Evolutionary conservation across 257 asterid genomes (phyloP).

Genomic region (Voacanga thouarsii): DNA sequence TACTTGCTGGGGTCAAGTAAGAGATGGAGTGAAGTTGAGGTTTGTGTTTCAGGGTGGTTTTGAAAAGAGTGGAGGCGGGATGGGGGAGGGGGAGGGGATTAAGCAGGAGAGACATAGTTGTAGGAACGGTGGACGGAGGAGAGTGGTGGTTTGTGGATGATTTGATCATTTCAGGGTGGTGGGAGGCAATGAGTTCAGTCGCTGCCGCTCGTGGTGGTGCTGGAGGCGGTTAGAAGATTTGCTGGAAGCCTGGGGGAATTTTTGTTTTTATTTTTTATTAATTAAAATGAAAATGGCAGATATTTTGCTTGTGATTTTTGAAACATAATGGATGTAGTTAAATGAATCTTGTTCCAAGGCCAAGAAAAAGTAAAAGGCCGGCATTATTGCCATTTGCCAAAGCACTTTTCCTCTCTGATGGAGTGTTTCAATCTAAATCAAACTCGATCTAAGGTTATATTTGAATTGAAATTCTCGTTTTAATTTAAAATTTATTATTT

Average conservation of each 20-base stretch:
- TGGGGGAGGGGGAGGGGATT: neutral
- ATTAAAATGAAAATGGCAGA: neutral
- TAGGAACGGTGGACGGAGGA: neutral
- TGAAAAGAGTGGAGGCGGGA: constrained; percentile 1
- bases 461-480: too few species aligned
- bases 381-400: too few species aligned
- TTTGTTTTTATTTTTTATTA: too few species aligned
- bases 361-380: too few species aligned
- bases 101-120: constrained; percentile 14
- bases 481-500: too few species aligned
- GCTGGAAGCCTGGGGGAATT: too few species aligned
- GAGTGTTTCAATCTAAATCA: too few species aligned
- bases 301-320: neutral
- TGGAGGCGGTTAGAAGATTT: neutral
- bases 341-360: too few species aligned
- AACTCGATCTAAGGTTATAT: too few species aligned
- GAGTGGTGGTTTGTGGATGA: neutral
- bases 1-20: constrained; percentile 1
- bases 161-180: neutral
- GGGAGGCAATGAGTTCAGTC: neutral
- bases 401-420: too few species aligned
- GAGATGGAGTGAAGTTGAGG: constrained; percentile 6
- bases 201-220: neutral
- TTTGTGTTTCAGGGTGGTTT: constrained; percentile 3
- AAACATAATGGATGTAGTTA: too few species aligned